Evolutionary conservation across 2,329 filamentous ascomycete genomes (phyloP), one percentile per base, ranked within the genome.

Genomic region (Tolypocladium sp.): DNA sequence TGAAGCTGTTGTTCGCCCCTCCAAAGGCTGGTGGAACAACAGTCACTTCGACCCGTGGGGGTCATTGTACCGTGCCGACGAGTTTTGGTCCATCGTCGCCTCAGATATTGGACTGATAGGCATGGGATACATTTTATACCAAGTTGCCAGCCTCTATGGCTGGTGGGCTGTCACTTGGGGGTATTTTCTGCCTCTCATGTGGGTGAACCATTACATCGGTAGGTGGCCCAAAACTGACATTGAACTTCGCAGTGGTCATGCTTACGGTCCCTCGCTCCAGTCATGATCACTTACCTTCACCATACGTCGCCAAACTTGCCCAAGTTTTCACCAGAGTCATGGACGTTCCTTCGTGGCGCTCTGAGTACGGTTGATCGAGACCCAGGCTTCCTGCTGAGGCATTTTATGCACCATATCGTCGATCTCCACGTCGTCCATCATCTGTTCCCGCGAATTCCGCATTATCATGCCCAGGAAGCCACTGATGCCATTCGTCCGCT

Each of bases 271-370:
- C 12, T 37, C 1, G 12, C 25, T 9, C 60, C 40, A 85, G 86
- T 90, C 25, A 86, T 86, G 63, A 90, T 90, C 69, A 90, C 87
- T 55, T 90, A 88, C 73, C 84, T 90, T 25, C 87, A 90, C 73
- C 87, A 90, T 57, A 63, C 62, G 3, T 57, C 59, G 37, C 52
- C 58, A 35, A 22, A 61, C 41, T 55, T 63, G 41, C 77, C 80
- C 3, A 79, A 85, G 65, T 85, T 82, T 69, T 76, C 77, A 37
- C 74, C 77, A 10, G 77, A 79, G 49, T 76, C 76, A 56, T 87
- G 84, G 84, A 85, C 80, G 37, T 88, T 82, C 66, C 76, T 82
- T 64, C 80, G 82, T 64, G 85, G 85, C 30, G 84, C 84, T 12
- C 74, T 82, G 22, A 79, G 82, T 13, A 87, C 85, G 2, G 76